Evolutionary conservation across 495 filamentous ascomycete genomes (phyloP).

Genomic region (Penicillium riverlandense): DNA sequence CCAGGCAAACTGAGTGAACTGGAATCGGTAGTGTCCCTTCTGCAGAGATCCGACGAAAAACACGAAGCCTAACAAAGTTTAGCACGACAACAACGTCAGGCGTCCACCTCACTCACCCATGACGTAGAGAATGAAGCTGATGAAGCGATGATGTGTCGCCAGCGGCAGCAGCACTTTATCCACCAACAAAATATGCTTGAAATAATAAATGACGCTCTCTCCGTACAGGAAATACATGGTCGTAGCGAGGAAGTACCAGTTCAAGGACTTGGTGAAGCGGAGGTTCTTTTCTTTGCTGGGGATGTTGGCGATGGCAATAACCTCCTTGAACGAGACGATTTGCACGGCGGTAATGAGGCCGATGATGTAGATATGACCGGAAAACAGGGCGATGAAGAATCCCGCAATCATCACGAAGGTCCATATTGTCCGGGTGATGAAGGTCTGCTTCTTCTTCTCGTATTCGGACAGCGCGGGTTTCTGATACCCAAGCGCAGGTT

Average conservation of each 20-base stretch:
- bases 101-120: slow-evolving; percentile 58
- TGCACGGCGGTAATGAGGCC: slow-evolving; percentile 86
- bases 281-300: slow-evolving; percentile 85
- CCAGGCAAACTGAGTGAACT: slow-evolving; percentile 99
- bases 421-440: slow-evolving; percentile 97
- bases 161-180: slow-evolving; percentile 87
- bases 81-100: not conserved
- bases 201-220: slow-evolving; percentile 99
- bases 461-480: slow-evolving; percentile 63
- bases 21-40: slow-evolving; percentile 92
- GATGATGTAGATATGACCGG: slow-evolving; percentile 95
- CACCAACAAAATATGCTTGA: slow-evolving; percentile 96
- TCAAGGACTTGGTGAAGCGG: slow-evolving; percentile 88
- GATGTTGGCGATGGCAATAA: slow-evolving; percentile 95
- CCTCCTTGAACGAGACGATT: slow-evolving; percentile 97
- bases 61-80: slow-evolving; percentile 68
- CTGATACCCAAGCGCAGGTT: slow-evolving; percentile 10
- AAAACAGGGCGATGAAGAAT: slow-evolving; percentile 88
- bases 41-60: slow-evolving; percentile 97
- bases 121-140: slow-evolving; percentile 95
- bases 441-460: slow-evolving; percentile 97
- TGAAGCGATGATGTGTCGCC: slow-evolving; percentile 96
- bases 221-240: slow-evolving; percentile 99
- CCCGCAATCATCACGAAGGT: slow-evolving; percentile 92
- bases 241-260: slow-evolving; percentile 98